phyloP scores from a whole-genome alignment of 1,284 basidiomycete species.

The Trichosporon sp. region DNA sequence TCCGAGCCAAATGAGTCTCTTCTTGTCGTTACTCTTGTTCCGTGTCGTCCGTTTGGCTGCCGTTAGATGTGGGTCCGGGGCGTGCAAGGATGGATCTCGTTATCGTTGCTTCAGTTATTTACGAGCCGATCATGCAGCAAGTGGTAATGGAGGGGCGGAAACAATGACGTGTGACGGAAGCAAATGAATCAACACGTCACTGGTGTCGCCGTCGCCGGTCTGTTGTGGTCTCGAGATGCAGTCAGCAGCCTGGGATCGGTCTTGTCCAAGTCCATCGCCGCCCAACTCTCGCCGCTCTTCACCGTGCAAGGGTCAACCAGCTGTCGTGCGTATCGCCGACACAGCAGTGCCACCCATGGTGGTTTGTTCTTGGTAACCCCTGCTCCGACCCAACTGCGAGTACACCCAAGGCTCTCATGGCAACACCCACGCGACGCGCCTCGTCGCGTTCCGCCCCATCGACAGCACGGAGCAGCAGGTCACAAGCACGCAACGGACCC shows the following conservation, averaged over 20 bases:
- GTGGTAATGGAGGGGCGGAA: neutral
- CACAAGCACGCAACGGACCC: constrained; percentile 9
- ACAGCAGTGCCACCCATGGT: constrained; percentile 21
- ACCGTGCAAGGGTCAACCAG: constrained; percentile 7
- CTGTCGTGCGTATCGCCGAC: constrained; percentile 19
- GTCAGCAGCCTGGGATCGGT: constrained; percentile 5
- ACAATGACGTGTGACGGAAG: constrained; percentile 17
- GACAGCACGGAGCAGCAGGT: constrained; percentile 26
- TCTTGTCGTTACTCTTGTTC: neutral
- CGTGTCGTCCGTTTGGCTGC: neutral
- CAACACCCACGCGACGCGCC: constrained; percentile 31
- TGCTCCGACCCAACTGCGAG: neutral
- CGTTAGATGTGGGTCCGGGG: neutral
- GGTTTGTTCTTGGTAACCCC: constrained; percentile 8
- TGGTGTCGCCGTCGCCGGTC: constrained; percentile 5
- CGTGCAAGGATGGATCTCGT: constrained; percentile 2
- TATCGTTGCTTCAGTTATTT: neutral
- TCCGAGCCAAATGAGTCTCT: neutral
- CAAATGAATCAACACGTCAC: constrained; percentile 13
- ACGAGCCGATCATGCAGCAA: neutral
- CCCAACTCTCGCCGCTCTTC: constrained; percentile 13
- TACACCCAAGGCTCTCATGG: constrained; percentile 22
- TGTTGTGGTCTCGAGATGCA: constrained; percentile 16
- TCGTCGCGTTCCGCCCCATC: constrained; percentile 31
- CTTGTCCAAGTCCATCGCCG: constrained; percentile 8